phyloP scores from a whole-genome alignment of 1,284 basidiomycete species.

The Cryptococcus floricola region DNA sequence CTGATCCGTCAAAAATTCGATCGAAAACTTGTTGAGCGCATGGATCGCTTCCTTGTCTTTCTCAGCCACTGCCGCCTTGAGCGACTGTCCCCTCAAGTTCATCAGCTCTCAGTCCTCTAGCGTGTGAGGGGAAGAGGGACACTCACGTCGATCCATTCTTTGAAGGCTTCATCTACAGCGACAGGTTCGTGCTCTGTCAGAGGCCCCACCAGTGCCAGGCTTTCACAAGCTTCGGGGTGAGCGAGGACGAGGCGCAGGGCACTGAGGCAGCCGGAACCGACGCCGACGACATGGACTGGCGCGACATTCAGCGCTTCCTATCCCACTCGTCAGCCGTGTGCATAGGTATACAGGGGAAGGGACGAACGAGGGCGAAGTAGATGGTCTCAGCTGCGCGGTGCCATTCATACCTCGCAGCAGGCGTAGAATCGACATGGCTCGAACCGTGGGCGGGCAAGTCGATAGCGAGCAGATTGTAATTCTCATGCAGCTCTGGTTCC shows the following conservation, averaged over 20 bases:
- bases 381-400: slow-evolving; percentile 12
- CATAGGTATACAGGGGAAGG: no score
- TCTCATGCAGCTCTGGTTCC: slow-evolving; percentile 22
- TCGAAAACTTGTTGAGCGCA: slow-evolving; percentile 16
- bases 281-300: slow-evolving; percentile 22
- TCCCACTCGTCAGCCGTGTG: not conserved
- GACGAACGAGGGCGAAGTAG: not conserved
- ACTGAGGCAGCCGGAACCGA: slow-evolving; percentile 12
- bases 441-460: slow-evolving; percentile 27
- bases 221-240: slow-evolving; percentile 10
- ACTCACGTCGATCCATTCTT: slow-evolving; percentile 24
- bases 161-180: slow-evolving; percentile 11
- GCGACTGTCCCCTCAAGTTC: slow-evolving; percentile 6
- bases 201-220: slow-evolving; percentile 13
- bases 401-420: slow-evolving; percentile 9
- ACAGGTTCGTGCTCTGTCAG: slow-evolving; percentile 13
- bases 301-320: slow-evolving; percentile 6
- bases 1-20: slow-evolving; percentile 16
- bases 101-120: no score
- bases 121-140: not conserved
- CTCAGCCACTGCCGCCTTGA: slow-evolving; percentile 6
- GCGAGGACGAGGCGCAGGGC: slow-evolving; percentile 14
- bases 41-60: slow-evolving; percentile 23
- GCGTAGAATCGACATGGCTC: slow-evolving; percentile 3
- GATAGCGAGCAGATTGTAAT: slow-evolving; percentile 27